Conservation (phyloP, 2,329 filamentous ascomycete species). For the Sclerotiophoma versabilis region DNA sequence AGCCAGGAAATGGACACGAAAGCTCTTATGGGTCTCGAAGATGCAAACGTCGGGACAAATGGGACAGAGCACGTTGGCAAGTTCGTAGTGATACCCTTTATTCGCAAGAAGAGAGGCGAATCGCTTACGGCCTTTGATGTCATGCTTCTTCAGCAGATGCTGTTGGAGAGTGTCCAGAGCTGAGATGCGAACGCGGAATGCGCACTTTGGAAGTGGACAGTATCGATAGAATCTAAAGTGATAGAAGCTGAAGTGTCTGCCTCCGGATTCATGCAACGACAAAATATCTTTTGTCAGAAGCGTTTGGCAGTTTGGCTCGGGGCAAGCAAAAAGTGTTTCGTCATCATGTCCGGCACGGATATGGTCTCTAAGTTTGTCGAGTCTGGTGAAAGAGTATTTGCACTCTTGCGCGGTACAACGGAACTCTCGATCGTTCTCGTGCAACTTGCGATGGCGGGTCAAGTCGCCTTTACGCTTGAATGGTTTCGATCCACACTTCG, state of each 20-base stretch:
- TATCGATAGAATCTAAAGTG: not conserved
- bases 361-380: constrained; percentile 25
- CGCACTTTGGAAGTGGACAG: constrained; percentile 14
- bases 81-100: constrained; percentile 1
- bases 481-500: not conserved
- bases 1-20: constrained; percentile 5
- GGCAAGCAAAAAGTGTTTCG: constrained; percentile 16
- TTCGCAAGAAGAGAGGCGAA: not conserved
- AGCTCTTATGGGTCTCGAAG: constrained; percentile 3
- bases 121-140: constrained; percentile 3
- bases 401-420: constrained; percentile 18
- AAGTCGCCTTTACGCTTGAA: constrained; percentile 21
- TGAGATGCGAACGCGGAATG: not conserved
- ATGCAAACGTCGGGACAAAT: constrained; percentile 4
- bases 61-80: constrained; percentile 12
- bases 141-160: constrained; percentile 18
- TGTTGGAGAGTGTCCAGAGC: constrained; percentile 4
- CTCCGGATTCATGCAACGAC: constrained; percentile 11
- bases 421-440: not conserved
- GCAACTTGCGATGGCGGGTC: constrained; percentile 13
- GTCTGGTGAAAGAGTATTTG: constrained; percentile 10
- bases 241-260: no score
- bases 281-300: constrained; percentile 6
- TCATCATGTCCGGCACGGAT: constrained; percentile 22
- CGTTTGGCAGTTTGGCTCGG: not conserved